Conservation (phyloP, 2,329 filamentous ascomycete genomes). For the Talaromyces sp. region DNA sequence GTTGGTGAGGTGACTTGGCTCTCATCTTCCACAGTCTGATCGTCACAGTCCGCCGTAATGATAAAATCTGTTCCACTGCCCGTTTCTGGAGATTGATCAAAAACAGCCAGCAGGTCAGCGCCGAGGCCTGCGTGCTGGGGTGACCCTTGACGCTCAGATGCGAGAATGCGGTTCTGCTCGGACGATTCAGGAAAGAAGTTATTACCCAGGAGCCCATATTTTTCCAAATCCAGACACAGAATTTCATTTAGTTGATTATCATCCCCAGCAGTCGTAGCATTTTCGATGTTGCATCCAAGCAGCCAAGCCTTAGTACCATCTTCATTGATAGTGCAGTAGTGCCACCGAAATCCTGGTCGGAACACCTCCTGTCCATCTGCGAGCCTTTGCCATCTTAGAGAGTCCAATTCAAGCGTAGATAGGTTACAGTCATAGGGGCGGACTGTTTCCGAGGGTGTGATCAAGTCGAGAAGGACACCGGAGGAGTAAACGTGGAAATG, state of each 20-base stretch:
- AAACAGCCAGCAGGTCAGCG: constrained; percentile 77
- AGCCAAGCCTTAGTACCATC: constrained; percentile 96
- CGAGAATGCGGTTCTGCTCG: constrained; percentile 45
- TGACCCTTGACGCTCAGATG: constrained; percentile 52
- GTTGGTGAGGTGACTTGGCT: constrained; percentile 34
- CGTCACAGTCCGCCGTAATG: constrained; percentile 82
- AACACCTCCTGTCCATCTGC: constrained; percentile 94
- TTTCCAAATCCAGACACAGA: constrained; percentile 85
- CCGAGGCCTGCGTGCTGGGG: constrained; percentile 65
- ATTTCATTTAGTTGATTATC: constrained; percentile 95
- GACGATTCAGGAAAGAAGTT: constrained; percentile 58
- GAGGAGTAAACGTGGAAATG: constrained; percentile 96
- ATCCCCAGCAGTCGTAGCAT: constrained; percentile 65
- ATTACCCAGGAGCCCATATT: constrained; percentile 86
- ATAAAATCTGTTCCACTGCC: constrained; percentile 87
- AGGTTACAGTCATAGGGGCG: constrained; percentile 83
- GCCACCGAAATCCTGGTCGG: constrained; percentile 88
- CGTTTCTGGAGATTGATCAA: constrained; percentile 78
- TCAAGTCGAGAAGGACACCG: constrained; percentile 86
- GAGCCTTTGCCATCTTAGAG: constrained; percentile 88
- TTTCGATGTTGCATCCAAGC: constrained; percentile 73
- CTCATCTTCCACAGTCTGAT: constrained; percentile 53
- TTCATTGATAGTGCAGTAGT: constrained; percentile 94
- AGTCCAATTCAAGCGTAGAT: constrained; percentile 80
- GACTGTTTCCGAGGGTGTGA: constrained; percentile 85